Conservation (phyloP, 805 yeast genomes). For the Yamadazyma akitaensis region DNA sequence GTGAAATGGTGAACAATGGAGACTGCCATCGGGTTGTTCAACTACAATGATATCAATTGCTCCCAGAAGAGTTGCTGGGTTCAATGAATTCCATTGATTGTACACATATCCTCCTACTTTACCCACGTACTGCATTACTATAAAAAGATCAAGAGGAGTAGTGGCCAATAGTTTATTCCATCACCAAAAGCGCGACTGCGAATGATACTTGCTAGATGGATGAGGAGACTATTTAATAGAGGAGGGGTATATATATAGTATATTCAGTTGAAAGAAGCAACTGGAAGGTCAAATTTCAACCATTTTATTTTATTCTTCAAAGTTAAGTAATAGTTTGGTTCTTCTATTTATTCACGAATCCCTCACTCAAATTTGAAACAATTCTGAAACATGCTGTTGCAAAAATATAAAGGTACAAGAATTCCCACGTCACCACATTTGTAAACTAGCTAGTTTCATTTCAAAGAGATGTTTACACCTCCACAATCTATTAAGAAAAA, state of each 20-base stretch:
- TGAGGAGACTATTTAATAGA: neutral
- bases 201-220: neutral
- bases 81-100: conserved; percentile 94
- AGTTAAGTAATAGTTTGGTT: too few relatives aligned
- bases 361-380: neutral
- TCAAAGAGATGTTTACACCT: neutral
- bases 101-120: conserved; percentile 93
- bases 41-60: conserved; percentile 96
- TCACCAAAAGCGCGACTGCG: conserved; percentile 2
- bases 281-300: too few relatives aligned
- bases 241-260: neutral
- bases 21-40: conserved; percentile 77
- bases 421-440: neutral
- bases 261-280: neutral
- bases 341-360: too few relatives aligned
- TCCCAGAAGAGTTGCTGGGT: conserved; percentile 94
- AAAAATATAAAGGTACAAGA: neutral
- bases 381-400: neutral
- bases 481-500: neutral
- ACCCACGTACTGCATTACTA: conserved; percentile 88
- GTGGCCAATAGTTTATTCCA: neutral
- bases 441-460: neutral
- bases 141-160: neutral
- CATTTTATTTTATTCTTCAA: too few relatives aligned
- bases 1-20: conserved; percentile 94